phyloP scores from a whole-genome alignment of 2,329 filamentous ascomycete genomes.

The Exophiala viscosa region DNA sequence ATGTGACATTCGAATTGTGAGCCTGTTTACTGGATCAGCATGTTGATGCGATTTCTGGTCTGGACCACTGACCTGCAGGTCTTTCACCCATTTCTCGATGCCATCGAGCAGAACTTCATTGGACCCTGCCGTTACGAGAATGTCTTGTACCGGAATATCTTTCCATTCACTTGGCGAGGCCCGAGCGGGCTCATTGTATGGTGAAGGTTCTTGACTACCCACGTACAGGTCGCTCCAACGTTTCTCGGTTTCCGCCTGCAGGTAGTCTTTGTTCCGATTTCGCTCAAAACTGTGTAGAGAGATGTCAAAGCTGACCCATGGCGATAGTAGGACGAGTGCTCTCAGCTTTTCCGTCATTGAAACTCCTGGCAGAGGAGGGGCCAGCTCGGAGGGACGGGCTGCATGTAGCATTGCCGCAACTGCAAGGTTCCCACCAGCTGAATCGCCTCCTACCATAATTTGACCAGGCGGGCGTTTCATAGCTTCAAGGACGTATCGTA shows the following conservation, averaged over 20 bases:
- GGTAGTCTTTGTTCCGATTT: slow-evolving; percentile 52
- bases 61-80: slow-evolving; percentile 43
- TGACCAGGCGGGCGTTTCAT: slow-evolving; percentile 31
- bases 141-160: slow-evolving; percentile 45
- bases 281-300: slow-evolving; percentile 40
- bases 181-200: slow-evolving; percentile 52
- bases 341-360: slow-evolving; percentile 35
- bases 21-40: neutral
- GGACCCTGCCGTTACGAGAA: slow-evolving; percentile 53
- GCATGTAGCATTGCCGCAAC: slow-evolving; percentile 12
- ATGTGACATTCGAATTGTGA: slow-evolving; percentile 29
- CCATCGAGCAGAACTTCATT: slow-evolving; percentile 57
- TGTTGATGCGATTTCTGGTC: neutral
- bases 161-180: slow-evolving; percentile 55
- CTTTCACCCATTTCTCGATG: slow-evolving; percentile 50
- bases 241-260: slow-evolving; percentile 39
- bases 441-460: slow-evolving; percentile 42
- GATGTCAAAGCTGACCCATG: slow-evolving; percentile 54
- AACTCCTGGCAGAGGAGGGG: slow-evolving; percentile 33
- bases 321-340: slow-evolving; percentile 53
- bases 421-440: slow-evolving; percentile 42
- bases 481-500: slow-evolving; percentile 38
- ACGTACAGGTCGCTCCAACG: slow-evolving; percentile 52
- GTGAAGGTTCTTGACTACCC: slow-evolving; percentile 38
- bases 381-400: slow-evolving; percentile 48